Conservation (phyloP, 306 rosid species). For the Fagus crenata region DNA sequence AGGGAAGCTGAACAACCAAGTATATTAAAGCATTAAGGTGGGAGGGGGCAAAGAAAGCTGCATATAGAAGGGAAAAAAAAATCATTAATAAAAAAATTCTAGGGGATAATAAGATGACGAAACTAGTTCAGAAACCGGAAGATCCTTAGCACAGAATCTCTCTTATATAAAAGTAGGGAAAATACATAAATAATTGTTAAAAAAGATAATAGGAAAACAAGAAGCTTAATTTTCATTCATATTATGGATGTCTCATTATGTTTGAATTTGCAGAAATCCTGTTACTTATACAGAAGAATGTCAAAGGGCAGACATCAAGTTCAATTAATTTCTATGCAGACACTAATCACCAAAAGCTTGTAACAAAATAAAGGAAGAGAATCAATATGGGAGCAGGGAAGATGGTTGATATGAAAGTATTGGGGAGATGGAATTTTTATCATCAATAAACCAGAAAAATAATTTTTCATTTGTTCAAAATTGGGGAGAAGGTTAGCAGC, state of each 20-base stretch:
- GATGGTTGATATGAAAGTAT: background rate
- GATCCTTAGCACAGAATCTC: background rate
- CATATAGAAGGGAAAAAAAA: background rate
- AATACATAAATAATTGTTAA: background rate
- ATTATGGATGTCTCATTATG: too few relatives aligned
- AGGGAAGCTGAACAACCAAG: constrained; percentile 16
- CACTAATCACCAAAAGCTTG: too few relatives aligned
- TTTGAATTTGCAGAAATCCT: too few relatives aligned
- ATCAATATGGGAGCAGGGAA: background rate
- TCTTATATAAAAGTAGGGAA: background rate
- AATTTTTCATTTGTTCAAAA: background rate
- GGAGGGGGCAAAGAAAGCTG: background rate
- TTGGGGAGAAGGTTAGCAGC: background rate
- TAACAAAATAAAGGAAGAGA: background rate
- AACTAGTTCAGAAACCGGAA: background rate
- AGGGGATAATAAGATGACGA: background rate
- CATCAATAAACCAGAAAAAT: background rate
- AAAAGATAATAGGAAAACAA: background rate
- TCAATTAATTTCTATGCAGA: too few relatives aligned
- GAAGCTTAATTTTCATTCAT: background rate
- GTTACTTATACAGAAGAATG: too few relatives aligned
- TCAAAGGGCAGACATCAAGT: too few relatives aligned
- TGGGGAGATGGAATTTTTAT: too few relatives aligned
- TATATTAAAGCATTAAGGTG: background rate
- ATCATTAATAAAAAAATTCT: background rate